phyloP scores from a whole-genome alignment of 495 filamentous ascomycete species.

The Penicilliopsis zonata region DNA sequence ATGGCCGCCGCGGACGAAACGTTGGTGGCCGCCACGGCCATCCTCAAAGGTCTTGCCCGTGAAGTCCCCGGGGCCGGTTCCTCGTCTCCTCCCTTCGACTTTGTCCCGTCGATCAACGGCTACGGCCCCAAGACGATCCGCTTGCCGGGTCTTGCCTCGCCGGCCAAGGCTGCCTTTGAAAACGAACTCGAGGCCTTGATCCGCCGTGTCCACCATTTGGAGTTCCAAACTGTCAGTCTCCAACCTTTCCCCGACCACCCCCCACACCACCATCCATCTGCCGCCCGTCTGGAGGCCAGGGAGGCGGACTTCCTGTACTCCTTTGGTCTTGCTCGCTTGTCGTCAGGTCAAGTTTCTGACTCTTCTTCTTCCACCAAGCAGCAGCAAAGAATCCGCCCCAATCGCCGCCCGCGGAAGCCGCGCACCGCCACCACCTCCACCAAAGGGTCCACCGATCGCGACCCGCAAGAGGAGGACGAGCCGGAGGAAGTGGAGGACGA shows the following conservation, averaged over 20 bases:
- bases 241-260: slow-evolving; percentile 52
- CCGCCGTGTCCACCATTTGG: slow-evolving; percentile 54
- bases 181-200: slow-evolving; percentile 57
- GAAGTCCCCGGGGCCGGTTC: slow-evolving; percentile 28
- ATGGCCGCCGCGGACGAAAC: slow-evolving; percentile 51
- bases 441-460: slow-evolving; percentile 13
- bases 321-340: slow-evolving; percentile 28
- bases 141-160: slow-evolving; percentile 51
- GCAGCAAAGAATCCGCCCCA: slow-evolving; percentile 26
- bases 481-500: slow-evolving; percentile 24
- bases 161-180: slow-evolving; percentile 58
- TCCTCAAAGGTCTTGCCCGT: slow-evolving; percentile 51
- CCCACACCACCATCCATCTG: slow-evolving; percentile 39
- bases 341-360: slow-evolving; percentile 27
- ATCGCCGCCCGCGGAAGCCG: slow-evolving; percentile 14
- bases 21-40: slow-evolving; percentile 47
- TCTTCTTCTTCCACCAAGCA: slow-evolving; percentile 25
- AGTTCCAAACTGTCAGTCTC: slow-evolving; percentile 49
- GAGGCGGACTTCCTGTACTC: slow-evolving; percentile 25
- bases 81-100: slow-evolving; percentile 28
- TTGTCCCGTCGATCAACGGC: slow-evolving; percentile 24
- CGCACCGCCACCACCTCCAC: too few species aligned
- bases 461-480: slow-evolving; percentile 18
- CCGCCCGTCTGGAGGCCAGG: slow-evolving; percentile 23
- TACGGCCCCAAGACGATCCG: slow-evolving; percentile 32